A percentile compares a stretch with the other conserved stretches of the same genome.
Evolutionary conservation across 2,329 filamentous ascomycete genomes (phyloP).

Genomic region (Pyrenochaeta sp.): DNA sequence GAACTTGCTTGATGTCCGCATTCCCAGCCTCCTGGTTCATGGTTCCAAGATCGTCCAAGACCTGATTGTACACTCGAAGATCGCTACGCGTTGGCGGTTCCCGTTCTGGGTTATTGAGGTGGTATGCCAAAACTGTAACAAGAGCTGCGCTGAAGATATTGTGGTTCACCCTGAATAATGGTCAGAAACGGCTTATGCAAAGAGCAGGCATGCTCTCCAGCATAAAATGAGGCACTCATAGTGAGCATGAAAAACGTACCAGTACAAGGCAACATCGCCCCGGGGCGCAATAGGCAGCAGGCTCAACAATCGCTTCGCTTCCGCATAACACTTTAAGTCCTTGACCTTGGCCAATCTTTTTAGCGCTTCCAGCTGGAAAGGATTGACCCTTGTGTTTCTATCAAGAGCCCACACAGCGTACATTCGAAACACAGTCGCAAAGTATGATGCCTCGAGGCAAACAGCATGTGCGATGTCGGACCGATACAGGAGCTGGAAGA

Average conservation of each 20-base stretch:
- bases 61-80: conserved; percentile 14
- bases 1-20: conserved; percentile 17
- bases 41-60: conserved; percentile 16
- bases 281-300: conserved; percentile 26
- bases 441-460: conserved; percentile 32
- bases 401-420: conserved; percentile 24
- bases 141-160: conserved; percentile 28
- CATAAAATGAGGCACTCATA: neutral
- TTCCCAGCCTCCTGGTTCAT: conserved; percentile 20
- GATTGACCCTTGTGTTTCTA: conserved; percentile 23
- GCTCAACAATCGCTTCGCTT: conserved; percentile 27
- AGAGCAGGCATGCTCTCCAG: neutral
- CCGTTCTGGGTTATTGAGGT: conserved; percentile 18
- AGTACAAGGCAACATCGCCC: conserved; percentile 30
- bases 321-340: conserved; percentile 20
- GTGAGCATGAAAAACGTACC: conserved; percentile 13
- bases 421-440: conserved; percentile 32
- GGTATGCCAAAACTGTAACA: conserved; percentile 29
- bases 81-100: conserved; percentile 7
- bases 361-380: conserved; percentile 27
- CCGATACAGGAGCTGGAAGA: conserved; percentile 34
- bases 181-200: neutral
- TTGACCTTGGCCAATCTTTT: conserved; percentile 18
- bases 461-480: conserved; percentile 34
- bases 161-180: conserved; percentile 15